phyloP scores from a whole-genome alignment of 2,329 filamentous ascomycete genomes.

The Proliferodiscus dingleyae region DNA sequence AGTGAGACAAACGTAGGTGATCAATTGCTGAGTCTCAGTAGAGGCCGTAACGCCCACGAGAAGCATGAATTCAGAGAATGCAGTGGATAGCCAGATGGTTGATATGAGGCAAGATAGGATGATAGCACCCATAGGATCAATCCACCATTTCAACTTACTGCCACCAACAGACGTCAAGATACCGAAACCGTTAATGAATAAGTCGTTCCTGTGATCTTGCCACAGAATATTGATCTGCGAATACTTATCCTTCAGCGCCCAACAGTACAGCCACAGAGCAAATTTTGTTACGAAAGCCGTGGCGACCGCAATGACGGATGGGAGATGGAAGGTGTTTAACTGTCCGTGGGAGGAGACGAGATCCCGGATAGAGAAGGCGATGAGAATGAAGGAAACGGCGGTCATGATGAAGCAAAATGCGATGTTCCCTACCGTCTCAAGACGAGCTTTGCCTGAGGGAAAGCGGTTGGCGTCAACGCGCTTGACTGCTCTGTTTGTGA shows the following conservation, averaged over 20 bases:
- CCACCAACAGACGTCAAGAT: slow-evolving; percentile 89
- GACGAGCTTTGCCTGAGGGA: slow-evolving; percentile 85
- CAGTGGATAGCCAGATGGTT: slow-evolving; percentile 75
- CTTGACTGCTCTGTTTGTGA: slow-evolving; percentile 83
- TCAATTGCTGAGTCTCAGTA: slow-evolving; percentile 82
- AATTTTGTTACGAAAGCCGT: slow-evolving; percentile 85
- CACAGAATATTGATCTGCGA: slow-evolving; percentile 87
- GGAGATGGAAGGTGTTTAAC: slow-evolving; percentile 66
- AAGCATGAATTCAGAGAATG: slow-evolving; percentile 83
- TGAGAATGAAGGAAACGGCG: slow-evolving; percentile 83
- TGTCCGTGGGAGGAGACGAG: slow-evolving; percentile 47
- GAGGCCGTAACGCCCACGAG: slow-evolving; percentile 86
- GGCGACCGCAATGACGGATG: slow-evolving; percentile 78
- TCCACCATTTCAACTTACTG: slow-evolving; percentile 85
- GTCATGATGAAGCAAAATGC: slow-evolving; percentile 96
- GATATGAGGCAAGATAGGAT: slow-evolving; percentile 75
- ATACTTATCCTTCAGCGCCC: slow-evolving; percentile 83
- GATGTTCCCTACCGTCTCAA: slow-evolving; percentile 95
- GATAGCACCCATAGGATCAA: slow-evolving; percentile 89
- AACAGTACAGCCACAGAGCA: slow-evolving; percentile 83
- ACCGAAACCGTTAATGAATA: slow-evolving; percentile 94
- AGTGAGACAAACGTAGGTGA: slow-evolving; percentile 94
- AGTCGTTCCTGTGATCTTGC: slow-evolving; percentile 95
- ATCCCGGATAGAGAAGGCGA: slow-evolving; percentile 77
- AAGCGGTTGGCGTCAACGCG: slow-evolving; percentile 82